Base-by-base conservation (phyloP, 495 filamentous ascomycete species). In the Penicillium turbatum region DNA sequence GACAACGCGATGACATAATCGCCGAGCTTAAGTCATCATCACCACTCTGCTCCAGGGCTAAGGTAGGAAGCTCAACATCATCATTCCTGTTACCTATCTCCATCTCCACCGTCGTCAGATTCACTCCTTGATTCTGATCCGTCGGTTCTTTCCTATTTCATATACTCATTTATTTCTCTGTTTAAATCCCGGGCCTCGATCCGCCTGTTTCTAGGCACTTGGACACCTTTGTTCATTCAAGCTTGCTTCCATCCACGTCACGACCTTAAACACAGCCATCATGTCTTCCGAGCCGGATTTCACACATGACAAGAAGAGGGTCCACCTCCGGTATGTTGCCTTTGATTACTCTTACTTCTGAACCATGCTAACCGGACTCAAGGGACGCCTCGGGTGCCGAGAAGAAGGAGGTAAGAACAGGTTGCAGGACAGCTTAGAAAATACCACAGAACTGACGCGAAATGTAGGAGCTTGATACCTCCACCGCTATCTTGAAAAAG, bases 401-500 rank as follows among this genome's bases (percentile, higher is more conserved):
- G 69, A 84, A 82, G 74, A 93, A 87, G 80, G 84, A 92, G 53
- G 89, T 92, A 78, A 70, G 82, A 53, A 55, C 27, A 49, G 54
- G 43, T 56, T 54, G 35, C 34, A 40, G 19, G n/a, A 42, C 34
- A 47, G 32, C 48, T 53, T 37, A 44, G 30, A 15, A 35, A n/a
- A 8, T 5, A 35, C 34, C 37, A 45, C 53, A n/a, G 53, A 61
- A 60, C 69, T 76, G 56, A 74, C 60, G 32, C 16, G 52, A 54
- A 43, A 31, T 59, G 35, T 66, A 95, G 90, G 85, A 86, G 56
- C 87, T 96, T 64, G 92, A 96, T 62, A 92, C 88, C 39, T 82
- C 93, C n/a, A 97, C 95, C 15, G 93, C 93, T 60, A 98, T 98
- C 57, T 83, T 98, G 60, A 97, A 96, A 79, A 97, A 96, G 82